Percentiles rank a stretch among this genome's conserved stretches.
phyloP scores from a whole-genome alignment of 2,329 filamentous ascomycete genomes.

The Nigrospora oryzae region DNA sequence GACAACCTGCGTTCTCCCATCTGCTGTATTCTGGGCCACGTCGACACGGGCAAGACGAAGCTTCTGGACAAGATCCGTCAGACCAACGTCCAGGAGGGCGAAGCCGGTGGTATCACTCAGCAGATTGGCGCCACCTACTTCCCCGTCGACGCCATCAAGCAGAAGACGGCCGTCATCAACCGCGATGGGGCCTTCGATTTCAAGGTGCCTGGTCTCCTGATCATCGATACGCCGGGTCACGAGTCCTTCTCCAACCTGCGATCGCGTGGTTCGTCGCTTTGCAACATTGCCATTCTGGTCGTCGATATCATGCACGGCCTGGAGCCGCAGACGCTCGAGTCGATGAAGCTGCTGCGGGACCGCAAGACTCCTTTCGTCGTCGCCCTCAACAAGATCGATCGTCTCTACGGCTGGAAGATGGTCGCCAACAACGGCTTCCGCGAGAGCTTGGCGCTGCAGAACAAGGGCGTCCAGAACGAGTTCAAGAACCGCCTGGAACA shows the following conservation, averaged over 20 bases:
- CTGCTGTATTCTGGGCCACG: conserved; percentile 98
- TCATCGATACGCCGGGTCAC: conserved; percentile 98
- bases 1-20: conserved; percentile 96
- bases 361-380: conserved; percentile 97
- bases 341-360: conserved; percentile 87
- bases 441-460: conserved; percentile 83
- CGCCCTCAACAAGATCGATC: conserved; percentile 98
- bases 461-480: conserved; percentile 87
- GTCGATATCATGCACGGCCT: conserved; percentile 99
- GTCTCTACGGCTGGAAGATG: conserved; percentile 98
- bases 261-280: conserved; percentile 93
- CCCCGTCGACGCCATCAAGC: conserved; percentile 82
- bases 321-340: conserved; percentile 94
- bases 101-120: conserved; percentile 98
- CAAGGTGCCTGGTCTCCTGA: conserved; percentile 91
- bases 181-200: conserved; percentile 83
- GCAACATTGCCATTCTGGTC: conserved; percentile 97
- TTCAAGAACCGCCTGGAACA: conserved; percentile 84
- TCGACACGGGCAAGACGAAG: conserved; percentile 99
- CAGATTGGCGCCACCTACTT: conserved; percentile 99
- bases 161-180: conserved; percentile 93
- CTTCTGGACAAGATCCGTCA: conserved; percentile 96
- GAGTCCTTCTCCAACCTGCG: conserved; percentile 99
- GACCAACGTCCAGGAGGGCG: conserved; percentile 97
- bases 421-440: conserved; percentile 98